Evolutionary conservation across 371 early-diverging fungal genomes (phyloP), one percentile per base, ranked within the genome.

Genomic region (Nematocida sp.): DNA sequence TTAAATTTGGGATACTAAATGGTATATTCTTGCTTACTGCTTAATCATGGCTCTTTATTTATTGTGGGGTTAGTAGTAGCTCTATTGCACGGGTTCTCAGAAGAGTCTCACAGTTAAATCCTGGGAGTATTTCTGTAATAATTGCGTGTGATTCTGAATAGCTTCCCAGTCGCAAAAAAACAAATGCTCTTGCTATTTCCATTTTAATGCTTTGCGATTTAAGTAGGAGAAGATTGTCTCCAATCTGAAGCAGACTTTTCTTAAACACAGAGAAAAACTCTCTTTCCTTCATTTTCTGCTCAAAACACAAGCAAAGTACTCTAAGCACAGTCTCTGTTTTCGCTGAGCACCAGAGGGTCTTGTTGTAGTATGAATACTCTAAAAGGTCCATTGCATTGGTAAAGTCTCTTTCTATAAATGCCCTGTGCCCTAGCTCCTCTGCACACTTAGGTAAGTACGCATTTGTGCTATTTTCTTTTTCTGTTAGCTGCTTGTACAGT

Each of bases 141-240:
- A 78, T 78, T 15, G 11, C 46, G n/a, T 78, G 76, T 5, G 69
- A 25, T 18, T 46, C 62, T 27, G 1, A 5, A 70, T 70, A 70
- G n/a, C 71, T 54, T 0, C 80, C 80, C 25, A 78, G 69, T 9
- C 80, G 57, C 42, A 78, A 47, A 2, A 62, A 33, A 40, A 70
- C 71, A 45, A 78, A 78, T 45, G 80, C 80, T 23, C 80, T 25
- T n/a, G 66, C 23, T 45, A 78, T 70, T 62, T 78, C 80, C 55
- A 75, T 66, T 42, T 78, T 78, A 6, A 66, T 40, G 7, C 11
- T 40, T 25, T 71, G 50, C 50, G 80, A 40, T 27, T 42, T 66
- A 18, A 78, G 80, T 44, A 78, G 71, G 18, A 78, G 70, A 11
- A 70, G 69, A 40, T 78, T 78, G 42, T 71, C 54, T 45, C 80